A percentile compares a stretch with the other conserved stretches of the same genome.
These are phyloP conservation scores for Yarrowia alimentaria DNA, from an alignment of 805 yeast species.

Conservation along the genomic window DNA sequence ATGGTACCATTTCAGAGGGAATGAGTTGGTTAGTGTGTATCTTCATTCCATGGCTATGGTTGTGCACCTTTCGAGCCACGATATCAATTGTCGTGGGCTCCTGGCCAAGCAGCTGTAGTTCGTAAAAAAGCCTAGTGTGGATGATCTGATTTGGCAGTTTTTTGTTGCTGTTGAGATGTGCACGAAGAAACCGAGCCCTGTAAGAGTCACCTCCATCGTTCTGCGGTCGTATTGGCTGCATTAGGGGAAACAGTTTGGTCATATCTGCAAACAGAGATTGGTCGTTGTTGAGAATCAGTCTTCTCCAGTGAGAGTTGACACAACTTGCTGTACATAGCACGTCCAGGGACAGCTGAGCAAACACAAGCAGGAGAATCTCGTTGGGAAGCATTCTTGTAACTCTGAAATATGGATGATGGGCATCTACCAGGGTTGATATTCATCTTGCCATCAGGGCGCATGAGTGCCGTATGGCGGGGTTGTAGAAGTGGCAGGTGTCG, in stretches of 20 bases:
- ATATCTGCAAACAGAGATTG: not conserved
- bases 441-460: too few relatives aligned
- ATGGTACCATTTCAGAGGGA: not conserved
- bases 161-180: not conserved
- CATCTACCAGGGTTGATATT: too few relatives aligned
- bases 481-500: too few relatives aligned
- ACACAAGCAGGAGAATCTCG: constrained; percentile 9
- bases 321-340: not conserved
- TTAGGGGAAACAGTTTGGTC: constrained; percentile 8
- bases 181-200: not conserved
- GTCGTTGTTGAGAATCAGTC: constrained; percentile 6
- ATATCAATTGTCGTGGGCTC: constrained; percentile 5
- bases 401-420: too few relatives aligned
- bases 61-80: not conserved
- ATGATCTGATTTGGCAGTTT: constrained; percentile 8
- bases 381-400: constrained; percentile 16
- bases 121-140: constrained; percentile 11
- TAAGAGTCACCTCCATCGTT: not conserved
- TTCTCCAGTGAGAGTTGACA: constrained; percentile 4
- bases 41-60: not conserved
- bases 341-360: constrained; percentile 13
- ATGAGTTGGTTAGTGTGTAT: constrained; percentile 10
- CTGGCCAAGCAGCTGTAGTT: constrained; percentile 12
- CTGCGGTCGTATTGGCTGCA: not conserved
- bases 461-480: too few relatives aligned